A percentile compares a stretch with the other conserved stretches of the same genome.
These are phyloP conservation scores for Dryadomyces quercus-mongolicae DNA, from an alignment of 2,329 filamentous ascomycete species.

Conservation along the genomic window DNA sequence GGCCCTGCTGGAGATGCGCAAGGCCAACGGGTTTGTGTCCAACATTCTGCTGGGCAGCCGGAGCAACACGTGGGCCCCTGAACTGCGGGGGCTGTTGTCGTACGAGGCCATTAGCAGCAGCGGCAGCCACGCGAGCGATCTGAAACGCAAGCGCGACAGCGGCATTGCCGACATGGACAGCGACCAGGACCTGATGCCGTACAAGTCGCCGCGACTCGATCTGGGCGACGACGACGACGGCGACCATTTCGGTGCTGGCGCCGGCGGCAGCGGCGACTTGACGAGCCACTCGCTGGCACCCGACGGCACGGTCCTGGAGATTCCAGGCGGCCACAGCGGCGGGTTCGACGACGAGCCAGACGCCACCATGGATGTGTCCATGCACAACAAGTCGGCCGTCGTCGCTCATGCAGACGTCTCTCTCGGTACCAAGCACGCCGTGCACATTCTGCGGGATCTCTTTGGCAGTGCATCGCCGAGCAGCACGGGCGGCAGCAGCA, in stretches of 20 bases:
- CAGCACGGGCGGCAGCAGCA: slow-evolving; percentile 15
- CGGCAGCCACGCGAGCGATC: slow-evolving; percentile 49
- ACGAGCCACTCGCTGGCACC: slow-evolving; percentile 24
- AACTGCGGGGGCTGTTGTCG: slow-evolving; percentile 85
- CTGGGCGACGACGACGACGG: slow-evolving; percentile 60
- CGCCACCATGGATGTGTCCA: not conserved
- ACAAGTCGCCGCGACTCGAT: slow-evolving; percentile 59
- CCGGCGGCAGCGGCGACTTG: slow-evolving; percentile 36
- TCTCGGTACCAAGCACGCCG: slow-evolving; percentile 85
- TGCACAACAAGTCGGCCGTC: slow-evolving; percentile 51
- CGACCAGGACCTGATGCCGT: slow-evolving; percentile 47
- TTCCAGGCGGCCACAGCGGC: slow-evolving; percentile 40
- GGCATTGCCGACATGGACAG: slow-evolving; percentile 70
- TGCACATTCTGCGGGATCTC: slow-evolving; percentile 81
- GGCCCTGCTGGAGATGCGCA: slow-evolving; percentile 83
- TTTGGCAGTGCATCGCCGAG: slow-evolving; percentile 58
- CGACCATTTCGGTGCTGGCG: slow-evolving; percentile 31
- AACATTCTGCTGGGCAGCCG: slow-evolving; percentile 74
- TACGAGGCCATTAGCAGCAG: slow-evolving; percentile 57
- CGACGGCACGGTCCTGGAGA: slow-evolving; percentile 53
- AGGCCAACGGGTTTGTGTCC: slow-evolving; percentile 78
- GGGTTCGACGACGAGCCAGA: slow-evolving; percentile 30
- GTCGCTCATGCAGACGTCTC: slow-evolving; percentile 77
- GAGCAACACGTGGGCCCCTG: slow-evolving; percentile 74
- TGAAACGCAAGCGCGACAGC: slow-evolving; percentile 89